Evolutionary conservation across 2,329 filamentous ascomycete species (phyloP).

Genomic region (Venturia pyrina): DNA sequence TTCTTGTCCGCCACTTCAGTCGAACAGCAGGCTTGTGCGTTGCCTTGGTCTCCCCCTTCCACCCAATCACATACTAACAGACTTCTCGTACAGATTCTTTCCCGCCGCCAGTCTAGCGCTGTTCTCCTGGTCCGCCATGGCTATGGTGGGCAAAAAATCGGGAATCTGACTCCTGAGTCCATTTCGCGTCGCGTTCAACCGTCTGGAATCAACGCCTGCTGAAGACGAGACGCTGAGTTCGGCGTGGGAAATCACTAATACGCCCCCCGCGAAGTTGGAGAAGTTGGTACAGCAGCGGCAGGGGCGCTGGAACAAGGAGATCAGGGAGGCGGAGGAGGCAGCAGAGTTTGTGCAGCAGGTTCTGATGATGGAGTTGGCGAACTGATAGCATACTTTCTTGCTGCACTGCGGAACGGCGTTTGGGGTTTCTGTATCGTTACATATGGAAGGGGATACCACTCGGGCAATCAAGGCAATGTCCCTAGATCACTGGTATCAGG

Average conservation of each 20-base stretch:
- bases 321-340: not conserved
- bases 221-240: not conserved
- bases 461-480: not conserved
- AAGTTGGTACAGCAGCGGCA: not conserved
- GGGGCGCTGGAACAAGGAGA: not conserved
- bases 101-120: not conserved
- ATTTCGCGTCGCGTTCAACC: not conserved
- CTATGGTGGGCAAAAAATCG: not conserved
- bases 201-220: not conserved
- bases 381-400: not conserved
- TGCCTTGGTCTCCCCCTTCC: not conserved
- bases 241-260: not conserved
- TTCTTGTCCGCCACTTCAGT: slow-evolving; percentile 1
- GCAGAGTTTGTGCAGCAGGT: not conserved
- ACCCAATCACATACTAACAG: not conserved
- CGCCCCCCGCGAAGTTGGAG: not conserved
- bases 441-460: not conserved
- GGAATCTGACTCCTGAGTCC: not conserved
- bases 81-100: not conserved
- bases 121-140: not conserved
- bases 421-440: not conserved
- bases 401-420: not conserved
- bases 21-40: not conserved
- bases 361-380: not conserved
- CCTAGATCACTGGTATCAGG: not conserved